Base-by-base conservation (phyloP, 2,329 filamentous ascomycete species). In the Metarhizium brunneum region DNA sequence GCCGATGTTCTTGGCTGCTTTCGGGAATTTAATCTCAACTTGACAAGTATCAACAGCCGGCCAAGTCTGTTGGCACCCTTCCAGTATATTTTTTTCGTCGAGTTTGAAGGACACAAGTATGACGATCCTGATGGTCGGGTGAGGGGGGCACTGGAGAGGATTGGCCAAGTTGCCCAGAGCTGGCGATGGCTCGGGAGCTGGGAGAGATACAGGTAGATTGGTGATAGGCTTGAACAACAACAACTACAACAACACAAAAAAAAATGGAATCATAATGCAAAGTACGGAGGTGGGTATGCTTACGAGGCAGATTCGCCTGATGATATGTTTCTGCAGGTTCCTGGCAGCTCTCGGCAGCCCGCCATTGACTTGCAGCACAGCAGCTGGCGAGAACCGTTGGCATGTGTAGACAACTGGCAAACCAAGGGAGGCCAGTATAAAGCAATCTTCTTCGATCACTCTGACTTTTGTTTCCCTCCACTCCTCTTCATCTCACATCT, bases 1-100 rank as follows among this genome's bases (percentile, higher is more conserved):
- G 91, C 91, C 3, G 83, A 89, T 62, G 88, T 86, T 35, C 76
- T 97, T 57, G 80, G 85, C 52, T 88, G 90, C 55, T 97, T 97
- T 73, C 84, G 85, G 60, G 76, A 75, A 7, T 79, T 82, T 61
- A 79, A 80, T 5, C 77, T 96, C 56, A 95, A 96, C 68, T 74
- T 97, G 62, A 96, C 92, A 35, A 92, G 87, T 68, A 95, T 97
- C 70, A 92, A 91, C 68, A 91, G 88, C 61, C 75, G 92, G 60
- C 92, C 92, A 5, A 91, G 88, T 64, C 80, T 88, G 55, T 75
- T 80, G 43, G 73, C 76, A 62, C 83, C 87, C 20, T 97, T 95
- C 82, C 85, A 95, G 68, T 97, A 97, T 72, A 82, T 96, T 42
- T 96, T 97, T 73, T 92, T 97, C 67, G 85, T 96, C 35, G 92